Evolutionary conservation across 2,329 filamentous ascomycete species (phyloP).

Genomic region (Drechslera avenae): DNA sequence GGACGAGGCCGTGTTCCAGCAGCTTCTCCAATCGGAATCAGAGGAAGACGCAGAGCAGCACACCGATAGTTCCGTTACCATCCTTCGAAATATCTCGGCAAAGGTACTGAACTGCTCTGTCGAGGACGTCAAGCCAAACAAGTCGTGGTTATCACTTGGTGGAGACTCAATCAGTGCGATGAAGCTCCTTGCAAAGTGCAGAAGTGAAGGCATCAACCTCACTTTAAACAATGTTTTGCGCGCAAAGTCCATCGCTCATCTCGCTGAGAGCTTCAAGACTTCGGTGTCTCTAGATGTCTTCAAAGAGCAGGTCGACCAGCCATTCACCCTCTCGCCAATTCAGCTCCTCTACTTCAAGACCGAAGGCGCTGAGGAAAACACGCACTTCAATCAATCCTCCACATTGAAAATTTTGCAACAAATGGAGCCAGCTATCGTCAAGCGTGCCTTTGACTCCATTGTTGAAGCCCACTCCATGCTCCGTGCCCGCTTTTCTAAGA

Average conservation of each 20-base stretch:
- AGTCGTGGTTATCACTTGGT: conserved; percentile 41
- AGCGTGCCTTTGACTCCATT: conserved; percentile 32
- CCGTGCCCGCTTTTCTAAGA: conserved; percentile 35
- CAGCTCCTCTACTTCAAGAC: conserved; percentile 53
- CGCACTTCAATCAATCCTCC: conserved; percentile 55
- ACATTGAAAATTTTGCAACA: conserved; percentile 44
- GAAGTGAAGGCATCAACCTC: conserved; percentile 39
- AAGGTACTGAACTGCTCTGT: conserved; percentile 48
- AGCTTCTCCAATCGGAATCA: conserved; percentile 48
- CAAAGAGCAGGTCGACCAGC: conserved; percentile 31
- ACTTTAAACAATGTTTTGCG: conserved; percentile 41
- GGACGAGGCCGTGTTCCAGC: conserved; percentile 48
- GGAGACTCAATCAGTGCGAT: conserved; percentile 44
- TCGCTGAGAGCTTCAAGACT: conserved; percentile 28
- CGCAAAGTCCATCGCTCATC: conserved; percentile 38
- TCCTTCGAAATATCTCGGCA: conserved; percentile 49
- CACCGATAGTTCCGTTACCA: conserved; percentile 15
- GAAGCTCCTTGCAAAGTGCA: conserved; percentile 39
- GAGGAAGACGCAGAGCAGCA: conserved; percentile 22
- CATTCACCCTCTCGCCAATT: conserved; percentile 53
- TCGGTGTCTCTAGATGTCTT: conserved; percentile 9
- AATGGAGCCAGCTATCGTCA: conserved; percentile 25
- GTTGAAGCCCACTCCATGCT: conserved; percentile 43
- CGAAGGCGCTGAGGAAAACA: conserved; percentile 36
- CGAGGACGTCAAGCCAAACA: conserved; percentile 30